phyloP scores from a whole-genome alignment of 148 eudicot genomes.

The Spergularia bocconei region DNA sequence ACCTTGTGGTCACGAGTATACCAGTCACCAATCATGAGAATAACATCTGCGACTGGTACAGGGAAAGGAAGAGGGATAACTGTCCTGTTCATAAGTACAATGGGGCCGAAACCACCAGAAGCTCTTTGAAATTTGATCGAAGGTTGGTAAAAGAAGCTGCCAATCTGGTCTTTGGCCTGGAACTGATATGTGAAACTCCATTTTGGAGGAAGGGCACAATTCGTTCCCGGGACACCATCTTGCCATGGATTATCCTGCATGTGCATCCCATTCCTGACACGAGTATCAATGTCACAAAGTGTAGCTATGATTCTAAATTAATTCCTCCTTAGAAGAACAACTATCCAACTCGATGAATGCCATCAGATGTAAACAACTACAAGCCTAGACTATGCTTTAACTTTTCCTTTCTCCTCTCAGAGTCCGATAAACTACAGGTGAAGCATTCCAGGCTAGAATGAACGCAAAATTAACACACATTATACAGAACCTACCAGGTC shows the following conservation, averaged over 20 bases:
- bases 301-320: not conserved
- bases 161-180: constrained; percentile 94
- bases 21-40: constrained; percentile 92
- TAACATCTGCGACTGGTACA: constrained; percentile 74
- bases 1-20: constrained; percentile 81
- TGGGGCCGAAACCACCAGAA: constrained; percentile 81
- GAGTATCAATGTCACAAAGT: constrained; percentile 2
- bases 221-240: constrained; percentile 90
- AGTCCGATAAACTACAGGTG: not conserved
- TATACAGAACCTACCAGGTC: constrained; percentile 51
- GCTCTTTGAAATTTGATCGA: constrained; percentile 85
- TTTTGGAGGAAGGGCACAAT: constrained; percentile 74
- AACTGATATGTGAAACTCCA: constrained; percentile 86
- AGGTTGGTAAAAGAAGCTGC: constrained; percentile 83
- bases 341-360: no score
- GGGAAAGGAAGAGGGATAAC: constrained; percentile 64
- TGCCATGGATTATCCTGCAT: constrained; percentile 86
- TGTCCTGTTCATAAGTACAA: constrained; percentile 54
- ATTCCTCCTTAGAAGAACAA: not conserved
- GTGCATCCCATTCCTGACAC: constrained; percentile 71
- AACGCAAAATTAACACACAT: not conserved
- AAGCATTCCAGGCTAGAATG: not conserved
- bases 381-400: not conserved
- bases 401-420: not conserved
- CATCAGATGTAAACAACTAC: no score